phyloP scores from a whole-genome alignment of 805 yeast species.

The Yarrowia deformans region DNA sequence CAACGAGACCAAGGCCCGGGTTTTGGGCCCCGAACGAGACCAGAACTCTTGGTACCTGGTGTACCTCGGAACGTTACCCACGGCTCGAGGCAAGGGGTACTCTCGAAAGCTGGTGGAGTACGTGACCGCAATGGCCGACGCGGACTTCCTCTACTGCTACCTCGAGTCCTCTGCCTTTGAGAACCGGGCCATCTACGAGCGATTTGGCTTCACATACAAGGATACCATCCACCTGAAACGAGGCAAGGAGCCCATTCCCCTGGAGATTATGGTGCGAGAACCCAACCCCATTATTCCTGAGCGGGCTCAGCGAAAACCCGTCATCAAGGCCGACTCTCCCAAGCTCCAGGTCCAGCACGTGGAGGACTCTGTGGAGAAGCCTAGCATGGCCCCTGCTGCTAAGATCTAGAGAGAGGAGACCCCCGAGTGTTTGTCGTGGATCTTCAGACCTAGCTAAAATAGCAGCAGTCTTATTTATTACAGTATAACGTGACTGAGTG shows the following conservation, averaged over 20 bases:
- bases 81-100: conserved; percentile 66
- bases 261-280: conserved; percentile 47
- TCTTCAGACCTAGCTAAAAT: background rate
- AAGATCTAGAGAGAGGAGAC: conserved; percentile 12
- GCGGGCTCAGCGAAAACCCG: conserved; percentile 33
- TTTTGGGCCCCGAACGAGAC: conserved; percentile 53
- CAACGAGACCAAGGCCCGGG: conserved; percentile 54
- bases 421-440: background rate
- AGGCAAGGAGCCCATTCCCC: conserved; percentile 41
- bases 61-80: conserved; percentile 65
- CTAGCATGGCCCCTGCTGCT: conserved; percentile 20
- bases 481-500: background rate
- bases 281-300: conserved; percentile 41
- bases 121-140: conserved; percentile 56
- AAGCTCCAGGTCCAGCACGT: conserved; percentile 33
- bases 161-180: conserved; percentile 65
- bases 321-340: conserved; percentile 18
- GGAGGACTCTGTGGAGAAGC: conserved; percentile 30
- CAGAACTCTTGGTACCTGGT: conserved; percentile 62
- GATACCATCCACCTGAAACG: conserved; percentile 41
- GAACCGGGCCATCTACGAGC: conserved; percentile 61
- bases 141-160: conserved; percentile 54
- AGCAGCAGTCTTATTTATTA: conserved; percentile 19
- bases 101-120: conserved; percentile 61
- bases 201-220: conserved; percentile 56